Conservation (phyloP, 495 filamentous ascomycete genomes). For the Penicillium taxi region DNA sequence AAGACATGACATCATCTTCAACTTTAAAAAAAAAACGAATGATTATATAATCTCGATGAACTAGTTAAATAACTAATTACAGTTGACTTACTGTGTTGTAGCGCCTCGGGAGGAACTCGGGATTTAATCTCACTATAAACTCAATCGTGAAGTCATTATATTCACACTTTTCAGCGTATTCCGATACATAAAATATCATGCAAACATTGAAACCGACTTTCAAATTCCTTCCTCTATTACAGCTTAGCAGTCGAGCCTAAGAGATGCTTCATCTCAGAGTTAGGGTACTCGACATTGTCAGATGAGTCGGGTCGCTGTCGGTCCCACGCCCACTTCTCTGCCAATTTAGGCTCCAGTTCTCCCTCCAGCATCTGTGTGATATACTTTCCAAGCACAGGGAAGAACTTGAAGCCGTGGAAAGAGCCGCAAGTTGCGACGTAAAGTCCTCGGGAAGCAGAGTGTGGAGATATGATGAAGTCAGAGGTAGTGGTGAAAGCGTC, state of each 20-base stretch:
- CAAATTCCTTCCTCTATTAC: no score
- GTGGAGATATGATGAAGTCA: slow-evolving; percentile 50
- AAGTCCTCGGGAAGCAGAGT: slow-evolving; percentile 42
- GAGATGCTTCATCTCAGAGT: slow-evolving; percentile 29
- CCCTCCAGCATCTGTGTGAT: slow-evolving; percentile 49
- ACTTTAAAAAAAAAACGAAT: no score
- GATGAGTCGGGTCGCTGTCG: slow-evolving; percentile 29
- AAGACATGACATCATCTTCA: no score
- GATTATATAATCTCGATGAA: no score
- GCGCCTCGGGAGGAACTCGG: no score
- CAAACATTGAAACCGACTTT: no score
- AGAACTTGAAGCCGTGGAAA: slow-evolving; percentile 52
- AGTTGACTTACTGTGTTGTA: no score
- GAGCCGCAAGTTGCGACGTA: slow-evolving; percentile 45
- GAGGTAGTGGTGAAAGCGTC: slow-evolving; percentile 39
- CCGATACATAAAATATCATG: not conserved
- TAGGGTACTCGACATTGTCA: slow-evolving; percentile 28
- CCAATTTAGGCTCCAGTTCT: slow-evolving; percentile 33
- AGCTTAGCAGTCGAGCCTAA: slow-evolving; percentile 32
- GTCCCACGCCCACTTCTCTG: slow-evolving; percentile 52
- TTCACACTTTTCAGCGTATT: no score
- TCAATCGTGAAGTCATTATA: no score
- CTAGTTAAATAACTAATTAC: no score
- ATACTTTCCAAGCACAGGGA: slow-evolving; percentile 52
- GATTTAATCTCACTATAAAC: no score